phyloP scores from a whole-genome alignment of 352 stramenopile genomes.

The Phytophthora fragariae region DNA sequence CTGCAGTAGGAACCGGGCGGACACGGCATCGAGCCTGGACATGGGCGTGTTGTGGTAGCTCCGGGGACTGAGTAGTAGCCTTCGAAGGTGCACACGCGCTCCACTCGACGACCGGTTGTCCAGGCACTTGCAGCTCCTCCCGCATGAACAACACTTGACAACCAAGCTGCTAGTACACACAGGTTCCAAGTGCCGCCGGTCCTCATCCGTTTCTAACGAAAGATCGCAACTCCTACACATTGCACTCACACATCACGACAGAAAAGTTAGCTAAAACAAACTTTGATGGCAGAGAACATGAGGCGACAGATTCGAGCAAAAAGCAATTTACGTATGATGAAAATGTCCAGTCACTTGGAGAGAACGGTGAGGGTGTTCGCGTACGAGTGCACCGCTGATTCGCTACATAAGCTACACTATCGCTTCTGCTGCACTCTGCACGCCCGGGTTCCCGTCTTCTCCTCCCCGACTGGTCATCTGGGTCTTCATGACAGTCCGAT shows the following conservation, averaged over 20 bases:
- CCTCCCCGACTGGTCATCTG: conserved; percentile 7
- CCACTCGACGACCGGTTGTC: conserved; percentile 11
- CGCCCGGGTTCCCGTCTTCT: conserved; percentile 15
- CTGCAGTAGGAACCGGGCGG: conserved; percentile 68
- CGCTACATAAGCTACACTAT: conserved; percentile 54
- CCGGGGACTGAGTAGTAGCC: conserved; percentile 56
- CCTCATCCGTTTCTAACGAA: conserved; percentile 28
- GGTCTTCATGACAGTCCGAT: conserved; percentile 29
- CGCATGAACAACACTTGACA: conserved; percentile 4
- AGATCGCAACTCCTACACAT: conserved; percentile 7
- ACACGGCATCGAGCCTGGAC: conserved; percentile 49
- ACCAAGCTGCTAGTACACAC: neutral
- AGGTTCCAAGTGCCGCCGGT: conserved; percentile 5
- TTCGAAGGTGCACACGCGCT: conserved; percentile 50
- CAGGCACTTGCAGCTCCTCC: conserved; percentile 9
- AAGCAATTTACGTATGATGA: conserved; percentile 51
- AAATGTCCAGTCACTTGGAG: conserved; percentile 42
- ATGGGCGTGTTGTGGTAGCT: conserved; percentile 50
- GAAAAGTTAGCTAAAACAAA: neutral
- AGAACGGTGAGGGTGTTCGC: conserved; percentile 20
- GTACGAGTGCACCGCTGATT: conserved; percentile 30
- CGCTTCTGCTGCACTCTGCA: conserved; percentile 33
- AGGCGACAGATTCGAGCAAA: conserved; percentile 16
- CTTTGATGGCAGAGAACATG: neutral
- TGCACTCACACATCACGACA: neutral